Conservation (phyloP, 305 asterid species). For the Fraxinus nigra region DNA sequence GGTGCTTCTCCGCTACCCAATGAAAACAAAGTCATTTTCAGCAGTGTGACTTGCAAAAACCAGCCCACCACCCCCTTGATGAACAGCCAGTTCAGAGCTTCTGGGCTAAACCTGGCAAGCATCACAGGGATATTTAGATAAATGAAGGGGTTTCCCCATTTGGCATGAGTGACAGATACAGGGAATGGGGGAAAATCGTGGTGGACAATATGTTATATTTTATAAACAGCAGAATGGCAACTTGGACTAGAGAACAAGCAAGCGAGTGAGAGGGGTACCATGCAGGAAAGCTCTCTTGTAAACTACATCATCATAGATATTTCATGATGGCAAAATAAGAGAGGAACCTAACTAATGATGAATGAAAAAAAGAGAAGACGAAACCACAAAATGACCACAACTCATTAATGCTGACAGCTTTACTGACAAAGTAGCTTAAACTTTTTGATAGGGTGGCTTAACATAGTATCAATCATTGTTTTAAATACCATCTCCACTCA, state of each 20-base stretch:
- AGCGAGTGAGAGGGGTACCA: neutral
- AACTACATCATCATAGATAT: neutral
- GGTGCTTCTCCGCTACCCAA: conserved; percentile 45
- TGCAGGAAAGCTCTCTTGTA: neutral
- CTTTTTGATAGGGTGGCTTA: neutral
- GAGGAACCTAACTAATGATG: neutral
- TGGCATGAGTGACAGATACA: neutral
- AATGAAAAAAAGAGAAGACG: neutral
- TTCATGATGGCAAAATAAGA: neutral
- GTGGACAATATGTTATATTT: neutral
- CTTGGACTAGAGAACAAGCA: neutral
- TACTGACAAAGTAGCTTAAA: neutral
- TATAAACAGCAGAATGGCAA: neutral
- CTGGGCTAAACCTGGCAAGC: conserved; percentile 42
- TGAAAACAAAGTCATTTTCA: conserved; percentile 40
- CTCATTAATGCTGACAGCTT: neutral
- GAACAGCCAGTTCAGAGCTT: conserved; percentile 44
- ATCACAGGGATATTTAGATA: neutral
- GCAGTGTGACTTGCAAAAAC: conserved; percentile 40
- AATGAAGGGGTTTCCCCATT: neutral
- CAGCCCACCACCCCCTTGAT: conserved; percentile 43
- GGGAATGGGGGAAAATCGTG: neutral
- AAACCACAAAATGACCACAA: neutral
- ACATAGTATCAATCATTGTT: neutral
- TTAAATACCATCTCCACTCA: neutral